Evolutionary conservation across 2,329 filamentous ascomycete species (phyloP), one percentile per base, ranked within the genome.

Genomic region (Penicillium sp.): DNA sequence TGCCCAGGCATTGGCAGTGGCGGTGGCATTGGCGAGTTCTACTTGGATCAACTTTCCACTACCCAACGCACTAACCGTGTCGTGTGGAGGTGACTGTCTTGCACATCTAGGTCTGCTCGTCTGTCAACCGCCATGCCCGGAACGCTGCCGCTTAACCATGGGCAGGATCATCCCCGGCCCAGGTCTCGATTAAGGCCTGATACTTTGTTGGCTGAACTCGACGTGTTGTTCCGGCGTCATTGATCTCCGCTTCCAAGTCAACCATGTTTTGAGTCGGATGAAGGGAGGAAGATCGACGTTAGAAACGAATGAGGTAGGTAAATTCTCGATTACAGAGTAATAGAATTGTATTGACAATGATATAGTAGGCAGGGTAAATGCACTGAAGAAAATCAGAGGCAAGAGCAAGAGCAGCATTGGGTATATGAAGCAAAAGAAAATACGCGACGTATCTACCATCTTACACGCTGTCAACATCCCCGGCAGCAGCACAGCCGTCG

Each of bases 401-500:
- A 19, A 27, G 22, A 39, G 36, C 24, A 31, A 36, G 40, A 33
- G 49, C 33, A 44, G 40, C 16, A 24, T 10, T 33, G 49, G 49
- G 47, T 57, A 57, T 57, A 57, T 53, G 16, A 57, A 46, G 22
- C 6, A 46, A 50, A 43, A 35, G 44, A n/a, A n/a, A 33, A n/a
- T 24, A 27, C 35, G 31, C 49, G 24, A 50, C 22, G 33, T 36
- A 50, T 50, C 37, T 39, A 52, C 40, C 22, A 11, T 27, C 22
- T 16, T 31, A 27, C 44, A 18, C 18, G 27, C 27, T 7, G n/a
- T 49, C 27, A 35, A 11, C 24, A 31, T 46, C 36, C 52, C 39
- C 47, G 16, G 19, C 51, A 46, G 37, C 58, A 65, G 46, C 56
- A 61, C 16, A 63, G 35, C 13, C 50, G 56, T 27, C 51, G 61